Conservation (phyloP, 2,329 filamentous ascomycete genomes). For the Bipolaris cookei region DNA sequence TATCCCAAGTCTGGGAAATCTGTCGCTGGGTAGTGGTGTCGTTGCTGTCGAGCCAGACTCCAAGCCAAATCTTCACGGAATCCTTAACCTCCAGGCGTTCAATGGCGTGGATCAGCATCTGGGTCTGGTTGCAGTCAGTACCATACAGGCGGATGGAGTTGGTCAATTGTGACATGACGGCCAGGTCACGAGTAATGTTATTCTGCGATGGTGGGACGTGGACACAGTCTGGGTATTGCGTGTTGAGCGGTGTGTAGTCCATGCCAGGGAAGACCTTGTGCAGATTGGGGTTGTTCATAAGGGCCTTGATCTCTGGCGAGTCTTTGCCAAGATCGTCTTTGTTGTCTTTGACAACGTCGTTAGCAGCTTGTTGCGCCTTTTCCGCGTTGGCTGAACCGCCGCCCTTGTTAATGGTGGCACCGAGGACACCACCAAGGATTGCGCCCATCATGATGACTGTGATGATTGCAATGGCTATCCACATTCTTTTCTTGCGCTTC, state of each 20-base stretch:
- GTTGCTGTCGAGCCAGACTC: conserved; percentile 90
- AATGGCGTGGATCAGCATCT: conserved; percentile 88
- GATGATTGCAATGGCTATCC: conserved; percentile 70
- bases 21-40: conserved; percentile 83
- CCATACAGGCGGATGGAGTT: conserved; percentile 89
- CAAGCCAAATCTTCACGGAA: conserved; percentile 85
- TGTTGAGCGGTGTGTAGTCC: conserved; percentile 91
- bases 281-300: conserved; percentile 80
- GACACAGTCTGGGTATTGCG: conserved; percentile 86
- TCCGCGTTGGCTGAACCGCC: conserved; percentile 30
- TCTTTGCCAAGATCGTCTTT: conserved; percentile 77
- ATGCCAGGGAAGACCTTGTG: conserved; percentile 95
- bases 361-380: conserved; percentile 29
- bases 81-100: conserved; percentile 72
- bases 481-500: conserved; percentile 68
- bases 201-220: conserved; percentile 83
- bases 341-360: conserved; percentile 64
- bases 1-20: conserved; percentile 80
- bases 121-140: conserved; percentile 96
- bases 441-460: conserved; percentile 70
- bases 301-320: conserved; percentile 77
- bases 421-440: conserved; percentile 75
- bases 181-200: conserved; percentile 90
- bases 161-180: conserved; percentile 87
- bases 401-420: conserved; percentile 68